phyloP scores from a whole-genome alignment of 441 rosid species.

The Euphorbia celastroides region DNA sequence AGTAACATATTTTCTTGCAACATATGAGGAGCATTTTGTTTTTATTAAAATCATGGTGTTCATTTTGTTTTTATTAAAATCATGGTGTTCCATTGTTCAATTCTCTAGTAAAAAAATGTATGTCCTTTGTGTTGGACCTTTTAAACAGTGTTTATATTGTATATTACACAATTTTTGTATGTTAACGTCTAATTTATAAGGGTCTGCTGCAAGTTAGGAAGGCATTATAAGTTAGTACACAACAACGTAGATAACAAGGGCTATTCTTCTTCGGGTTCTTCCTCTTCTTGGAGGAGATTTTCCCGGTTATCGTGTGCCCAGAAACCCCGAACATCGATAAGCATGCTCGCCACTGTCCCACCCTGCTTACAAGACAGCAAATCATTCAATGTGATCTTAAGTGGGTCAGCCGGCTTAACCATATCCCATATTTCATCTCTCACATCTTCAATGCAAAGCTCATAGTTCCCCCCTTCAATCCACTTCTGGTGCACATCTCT shows the following conservation, averaged over 20 bases:
- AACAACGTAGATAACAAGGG: conserved; percentile 8
- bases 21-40: too few relatives aligned
- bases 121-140: too few relatives aligned
- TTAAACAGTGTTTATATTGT: too few relatives aligned
- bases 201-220: not conserved
- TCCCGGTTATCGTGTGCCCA: conserved; percentile 99
- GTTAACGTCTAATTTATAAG: too few relatives aligned
- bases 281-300: conserved; percentile 97
- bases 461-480: conserved; percentile 99
- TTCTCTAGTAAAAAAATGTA: too few relatives aligned
- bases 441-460: conserved; percentile 90
- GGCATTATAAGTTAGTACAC: conserved; percentile 24
- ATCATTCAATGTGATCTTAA: conserved; percentile 63
- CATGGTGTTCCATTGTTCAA: too few relatives aligned
- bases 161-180: too few relatives aligned
- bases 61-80: too few relatives aligned
- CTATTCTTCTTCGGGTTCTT: conserved; percentile 92
- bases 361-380: conserved; percentile 91
- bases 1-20: not conserved
- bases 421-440: conserved; percentile 99
- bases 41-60: too few relatives aligned
- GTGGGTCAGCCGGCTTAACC: conserved; percentile 90
- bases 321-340: conserved; percentile 92
- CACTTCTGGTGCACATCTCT: conserved; percentile 98
- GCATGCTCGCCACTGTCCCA: conserved; percentile 97